Evolutionary conservation across 2,329 filamentous ascomycete genomes (phyloP).

Genomic region (Diaporthe caulivora): DNA sequence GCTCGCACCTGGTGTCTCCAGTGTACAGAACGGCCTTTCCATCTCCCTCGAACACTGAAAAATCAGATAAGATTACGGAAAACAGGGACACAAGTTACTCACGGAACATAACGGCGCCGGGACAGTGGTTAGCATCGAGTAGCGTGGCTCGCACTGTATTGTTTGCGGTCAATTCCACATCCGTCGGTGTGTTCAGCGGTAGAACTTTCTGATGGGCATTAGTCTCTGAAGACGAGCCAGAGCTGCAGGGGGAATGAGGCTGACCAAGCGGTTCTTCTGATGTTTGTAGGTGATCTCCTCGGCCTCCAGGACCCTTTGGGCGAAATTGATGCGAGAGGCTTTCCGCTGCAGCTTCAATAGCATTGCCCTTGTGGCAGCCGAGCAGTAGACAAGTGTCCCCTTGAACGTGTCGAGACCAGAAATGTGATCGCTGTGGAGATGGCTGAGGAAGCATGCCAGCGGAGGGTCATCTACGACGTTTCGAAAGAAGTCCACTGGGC

Average conservation of each 20-base stretch:
- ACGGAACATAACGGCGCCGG: constrained; percentile 91
- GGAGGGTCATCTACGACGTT: constrained; percentile 65
- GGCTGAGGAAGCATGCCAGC: constrained; percentile 88
- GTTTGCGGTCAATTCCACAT: constrained; percentile 78
- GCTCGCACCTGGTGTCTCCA: constrained; percentile 87
- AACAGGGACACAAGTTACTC: constrained; percentile 43
- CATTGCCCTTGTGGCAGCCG: constrained; percentile 83
- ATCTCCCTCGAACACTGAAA: constrained; percentile 77
- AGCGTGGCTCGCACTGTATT: constrained; percentile 83
- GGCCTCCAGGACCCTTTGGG: constrained; percentile 80
- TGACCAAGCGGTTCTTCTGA: constrained; percentile 75
- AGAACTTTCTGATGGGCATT: constrained; percentile 73
- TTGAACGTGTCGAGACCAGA: constrained; percentile 76
- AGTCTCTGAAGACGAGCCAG: background rate
- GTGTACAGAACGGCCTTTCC: constrained; percentile 85
- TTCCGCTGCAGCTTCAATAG: constrained; percentile 84
- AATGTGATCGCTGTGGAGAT: constrained; percentile 93
- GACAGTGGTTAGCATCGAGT: constrained; percentile 92
- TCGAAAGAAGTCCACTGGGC: constrained; percentile 85
- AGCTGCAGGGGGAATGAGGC: constrained; percentile 16
- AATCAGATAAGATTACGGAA: background rate
- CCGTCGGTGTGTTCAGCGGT: constrained; percentile 83
- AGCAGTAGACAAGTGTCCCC: constrained; percentile 78
- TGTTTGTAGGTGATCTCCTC: constrained; percentile 82
- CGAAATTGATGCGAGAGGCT: constrained; percentile 84